These are phyloP conservation scores for Brettanomyces nanus DNA, from an alignment of 805 yeast genomes.

Conservation along the genomic window DNA sequence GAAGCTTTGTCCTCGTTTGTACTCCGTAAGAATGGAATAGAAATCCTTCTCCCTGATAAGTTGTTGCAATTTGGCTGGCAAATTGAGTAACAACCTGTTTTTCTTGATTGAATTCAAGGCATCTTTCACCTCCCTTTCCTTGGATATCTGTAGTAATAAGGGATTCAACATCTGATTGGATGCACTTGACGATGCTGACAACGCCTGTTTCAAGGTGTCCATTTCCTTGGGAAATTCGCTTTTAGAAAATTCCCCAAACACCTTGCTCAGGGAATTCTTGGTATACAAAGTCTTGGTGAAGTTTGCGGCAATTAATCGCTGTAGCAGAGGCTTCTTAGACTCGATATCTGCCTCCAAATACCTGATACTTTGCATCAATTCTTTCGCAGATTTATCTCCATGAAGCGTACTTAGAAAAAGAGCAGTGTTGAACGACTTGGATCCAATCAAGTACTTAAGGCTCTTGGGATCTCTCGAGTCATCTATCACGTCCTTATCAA, in stretches of 20 bases:
- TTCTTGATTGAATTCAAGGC: conserved; percentile 45
- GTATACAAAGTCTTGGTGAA: conserved; percentile 57
- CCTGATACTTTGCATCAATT: conserved; percentile 39
- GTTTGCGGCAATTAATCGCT: conserved; percentile 46
- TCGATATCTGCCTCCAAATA: conserved; percentile 41
- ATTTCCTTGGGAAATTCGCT: conserved; percentile 16
- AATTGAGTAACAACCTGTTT: conserved; percentile 45
- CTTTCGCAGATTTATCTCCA: conserved; percentile 42
- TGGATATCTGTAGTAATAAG: conserved; percentile 40
- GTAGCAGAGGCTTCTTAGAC: conserved; percentile 41
- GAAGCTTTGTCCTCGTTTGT: conserved; percentile 36
- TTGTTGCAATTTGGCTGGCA: conserved; percentile 41
- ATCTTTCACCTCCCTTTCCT: conserved; percentile 39
- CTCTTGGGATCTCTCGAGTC: conserved; percentile 30
- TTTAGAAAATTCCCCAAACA: conserved; percentile 42
- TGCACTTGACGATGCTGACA: conserved; percentile 39
- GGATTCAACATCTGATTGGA: conserved; percentile 53
- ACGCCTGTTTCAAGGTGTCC: conserved; percentile 25
- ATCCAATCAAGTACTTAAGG: conserved; percentile 41
- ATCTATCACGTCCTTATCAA: conserved; percentile 31
- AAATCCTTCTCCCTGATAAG: conserved; percentile 45
- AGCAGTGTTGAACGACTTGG: conserved; percentile 51
- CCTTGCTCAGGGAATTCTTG: conserved; percentile 55
- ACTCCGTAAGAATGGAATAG: conserved; percentile 48
- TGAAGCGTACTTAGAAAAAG: conserved; percentile 49